These are phyloP conservation scores for Fusarium tjaetaba DNA, from an alignment of 2,329 filamentous ascomycete species.

Conservation along the genomic window DNA sequence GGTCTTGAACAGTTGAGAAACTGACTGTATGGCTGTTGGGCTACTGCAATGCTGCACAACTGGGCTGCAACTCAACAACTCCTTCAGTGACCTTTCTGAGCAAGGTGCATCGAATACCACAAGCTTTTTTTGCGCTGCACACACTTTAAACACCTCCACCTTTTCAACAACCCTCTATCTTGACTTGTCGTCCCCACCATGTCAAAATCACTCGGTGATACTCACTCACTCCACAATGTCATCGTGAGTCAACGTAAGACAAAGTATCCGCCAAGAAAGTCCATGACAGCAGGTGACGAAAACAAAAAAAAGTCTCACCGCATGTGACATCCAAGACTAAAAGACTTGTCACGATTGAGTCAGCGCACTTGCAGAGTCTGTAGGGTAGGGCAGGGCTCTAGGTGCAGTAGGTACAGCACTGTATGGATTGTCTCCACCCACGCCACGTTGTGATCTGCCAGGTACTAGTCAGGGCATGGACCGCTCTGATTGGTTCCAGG, in stretches of 20 bases:
- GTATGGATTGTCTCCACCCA: constrained; percentile 6
- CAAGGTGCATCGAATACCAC: not conserved
- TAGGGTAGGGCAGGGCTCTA: constrained; percentile 22
- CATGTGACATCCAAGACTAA: not conserved
- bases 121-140: constrained; percentile 13
- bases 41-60: not conserved
- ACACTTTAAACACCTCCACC: constrained; percentile 27
- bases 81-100: not conserved
- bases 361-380: constrained; percentile 6
- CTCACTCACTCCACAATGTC: constrained; percentile 5
- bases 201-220: not conserved
- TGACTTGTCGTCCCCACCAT: not conserved
- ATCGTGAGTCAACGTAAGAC: not conserved
- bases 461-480: constrained; percentile 31
- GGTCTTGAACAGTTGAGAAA: not conserved
- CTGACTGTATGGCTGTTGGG: not conserved
- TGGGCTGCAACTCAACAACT: not conserved
- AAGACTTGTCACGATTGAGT: constrained; percentile 7
- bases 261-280: not conserved
- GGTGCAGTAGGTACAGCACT: not conserved
- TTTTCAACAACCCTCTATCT: not conserved
- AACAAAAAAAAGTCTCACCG: not conserved
- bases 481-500: constrained; percentile 21
- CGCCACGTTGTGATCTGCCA: constrained; percentile 39
- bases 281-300: constrained; percentile 6